These are phyloP conservation scores for Boechera retrofracta DNA, from an alignment of 345 rosid genomes.

Conservation along the genomic window DNA sequence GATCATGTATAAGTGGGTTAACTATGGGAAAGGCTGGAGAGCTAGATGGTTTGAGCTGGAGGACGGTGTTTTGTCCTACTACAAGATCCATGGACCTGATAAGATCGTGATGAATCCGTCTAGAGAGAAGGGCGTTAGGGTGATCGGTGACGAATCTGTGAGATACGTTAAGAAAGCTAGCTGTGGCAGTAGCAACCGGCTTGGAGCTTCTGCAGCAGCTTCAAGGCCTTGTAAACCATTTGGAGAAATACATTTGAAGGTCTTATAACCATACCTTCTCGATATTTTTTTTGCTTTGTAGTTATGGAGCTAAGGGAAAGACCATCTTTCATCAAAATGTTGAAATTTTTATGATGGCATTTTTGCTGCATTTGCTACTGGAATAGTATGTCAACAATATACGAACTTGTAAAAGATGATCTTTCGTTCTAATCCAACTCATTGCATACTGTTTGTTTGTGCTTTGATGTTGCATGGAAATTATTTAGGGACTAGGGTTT, in stretches of 20 bases:
- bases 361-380: neutral
- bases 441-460: slow-evolving; percentile 5
- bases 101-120: slow-evolving; percentile 75
- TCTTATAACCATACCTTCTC: slow-evolving; percentile 31
- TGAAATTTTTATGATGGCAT: neutral
- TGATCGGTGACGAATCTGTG: slow-evolving; percentile 87
- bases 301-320: neutral
- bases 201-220: slow-evolving; percentile 41
- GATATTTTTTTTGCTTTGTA: neutral
- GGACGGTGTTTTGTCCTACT: slow-evolving; percentile 84
- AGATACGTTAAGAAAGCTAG: slow-evolving; percentile 78
- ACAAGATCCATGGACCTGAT: slow-evolving; percentile 93
- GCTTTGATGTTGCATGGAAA: slow-evolving; percentile 7
- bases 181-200: slow-evolving; percentile 52
- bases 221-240: slow-evolving; percentile 75
- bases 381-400: neutral
- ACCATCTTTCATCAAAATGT: neutral
- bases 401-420: neutral
- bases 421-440: neutral
- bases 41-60: slow-evolving; percentile 89
- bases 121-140: slow-evolving; percentile 64
- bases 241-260: slow-evolving; percentile 96
- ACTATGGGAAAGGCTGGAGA: slow-evolving; percentile 97
- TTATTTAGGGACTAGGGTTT: neutral
- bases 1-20: slow-evolving; percentile 94